Conservation (phyloP, 192 early-diverging fungal species). For the Rhizophagus clarus region DNA sequence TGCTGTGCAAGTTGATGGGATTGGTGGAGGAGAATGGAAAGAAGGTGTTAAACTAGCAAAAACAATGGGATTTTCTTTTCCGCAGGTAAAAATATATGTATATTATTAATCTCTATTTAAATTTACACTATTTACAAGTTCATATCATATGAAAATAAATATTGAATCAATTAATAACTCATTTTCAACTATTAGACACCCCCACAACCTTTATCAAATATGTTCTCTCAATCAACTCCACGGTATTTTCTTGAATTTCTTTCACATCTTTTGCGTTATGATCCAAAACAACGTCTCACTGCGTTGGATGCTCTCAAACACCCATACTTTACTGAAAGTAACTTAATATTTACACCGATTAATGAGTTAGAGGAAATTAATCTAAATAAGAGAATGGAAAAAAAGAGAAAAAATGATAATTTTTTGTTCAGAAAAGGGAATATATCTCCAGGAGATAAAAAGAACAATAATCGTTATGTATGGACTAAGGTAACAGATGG, state of each 20-base stretch:
- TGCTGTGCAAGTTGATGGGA: not conserved
- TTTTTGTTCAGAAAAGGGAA: conserved; percentile 16
- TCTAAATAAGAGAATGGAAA: not conserved
- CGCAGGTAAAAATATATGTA: conserved; percentile 40
- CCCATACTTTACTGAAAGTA: conserved; percentile 19
- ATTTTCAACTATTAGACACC: not conserved
- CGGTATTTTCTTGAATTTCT: conserved; percentile 24
- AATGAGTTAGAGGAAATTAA: not conserved
- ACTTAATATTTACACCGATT: conserved; percentile 5
- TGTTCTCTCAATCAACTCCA: conserved; percentile 5
- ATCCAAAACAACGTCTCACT: conserved; percentile 24
- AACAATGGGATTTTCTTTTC: conserved; percentile 70
- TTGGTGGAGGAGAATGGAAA: conserved; percentile 65
- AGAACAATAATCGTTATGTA: not conserved
- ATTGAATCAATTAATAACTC: not conserved
- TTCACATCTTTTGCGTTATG: conserved; percentile 15
- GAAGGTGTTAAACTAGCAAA: conserved; percentile 70
- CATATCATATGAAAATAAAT: not conserved
- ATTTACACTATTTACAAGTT: not conserved
- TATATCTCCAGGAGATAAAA: conserved; percentile 6
- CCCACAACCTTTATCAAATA: conserved; percentile 1
- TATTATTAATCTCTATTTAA: too few relatives aligned
- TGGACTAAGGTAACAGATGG: conserved; percentile 18
- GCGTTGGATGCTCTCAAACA: conserved; percentile 16
- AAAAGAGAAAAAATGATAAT: conserved; percentile 12